Conservation (phyloP, 768 basidiomycete species). For the Mycena vulgaris region DNA sequence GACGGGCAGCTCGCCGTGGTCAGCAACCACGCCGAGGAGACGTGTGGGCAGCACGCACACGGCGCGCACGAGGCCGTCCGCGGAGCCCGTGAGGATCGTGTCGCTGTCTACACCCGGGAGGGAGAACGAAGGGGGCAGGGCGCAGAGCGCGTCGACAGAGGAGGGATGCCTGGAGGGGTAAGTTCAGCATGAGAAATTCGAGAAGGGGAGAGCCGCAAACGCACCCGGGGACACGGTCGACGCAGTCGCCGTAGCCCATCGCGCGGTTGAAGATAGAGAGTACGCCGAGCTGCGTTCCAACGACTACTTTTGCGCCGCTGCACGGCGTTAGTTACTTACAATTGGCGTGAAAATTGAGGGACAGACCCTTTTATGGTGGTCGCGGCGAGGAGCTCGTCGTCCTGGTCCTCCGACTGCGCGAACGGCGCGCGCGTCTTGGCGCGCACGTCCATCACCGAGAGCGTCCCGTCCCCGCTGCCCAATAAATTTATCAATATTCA, state of each 20-base stretch:
- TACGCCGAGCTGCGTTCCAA: constrained; percentile 92
- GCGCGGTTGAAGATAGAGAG: constrained; percentile 91
- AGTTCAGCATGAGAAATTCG: background rate
- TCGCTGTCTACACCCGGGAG: constrained; percentile 67
- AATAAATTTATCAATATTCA: background rate
- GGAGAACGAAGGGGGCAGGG: too few species aligned
- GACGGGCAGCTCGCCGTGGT: constrained; percentile 94
- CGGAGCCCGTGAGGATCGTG: constrained; percentile 88
- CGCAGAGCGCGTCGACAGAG: constrained; percentile 90
- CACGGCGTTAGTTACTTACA: background rate
- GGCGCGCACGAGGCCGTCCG: constrained; percentile 91
- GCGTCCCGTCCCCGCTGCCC: constrained; percentile 91
- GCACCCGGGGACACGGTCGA: constrained; percentile 91
- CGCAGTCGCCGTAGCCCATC: constrained; percentile 93
- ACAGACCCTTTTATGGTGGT: constrained; percentile 86
- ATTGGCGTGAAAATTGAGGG: constrained; percentile 34
- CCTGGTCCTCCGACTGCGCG: constrained; percentile 94
- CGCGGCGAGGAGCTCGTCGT: constrained; percentile 92
- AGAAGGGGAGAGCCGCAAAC: constrained; percentile 42
- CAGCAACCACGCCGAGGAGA: constrained; percentile 90
- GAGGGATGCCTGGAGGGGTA: constrained; percentile 80
- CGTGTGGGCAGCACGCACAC: constrained; percentile 92
- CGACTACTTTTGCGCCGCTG: constrained; percentile 85
- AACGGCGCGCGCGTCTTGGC: constrained; percentile 84
- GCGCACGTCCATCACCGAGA: constrained; percentile 93